phyloP scores from a whole-genome alignment of 1,284 basidiomycete species.

The Volvariella surrecta region DNA sequence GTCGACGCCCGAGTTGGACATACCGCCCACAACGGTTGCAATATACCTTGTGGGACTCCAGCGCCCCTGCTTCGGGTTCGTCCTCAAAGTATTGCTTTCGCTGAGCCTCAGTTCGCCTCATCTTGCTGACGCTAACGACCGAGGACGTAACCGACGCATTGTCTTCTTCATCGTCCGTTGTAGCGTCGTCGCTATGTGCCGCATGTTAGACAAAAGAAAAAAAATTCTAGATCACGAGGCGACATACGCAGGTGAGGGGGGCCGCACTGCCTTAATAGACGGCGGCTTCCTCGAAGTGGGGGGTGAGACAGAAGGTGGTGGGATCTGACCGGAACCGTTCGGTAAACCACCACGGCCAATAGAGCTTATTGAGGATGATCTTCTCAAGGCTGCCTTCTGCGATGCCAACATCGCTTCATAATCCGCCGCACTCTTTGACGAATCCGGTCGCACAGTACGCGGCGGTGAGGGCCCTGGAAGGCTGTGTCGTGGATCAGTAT shows the following conservation, averaged over 20 bases:
- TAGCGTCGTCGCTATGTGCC: slow-evolving; percentile 15
- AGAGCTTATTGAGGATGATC: no score
- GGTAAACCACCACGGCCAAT: no score
- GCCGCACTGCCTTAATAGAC: slow-evolving; percentile 8
- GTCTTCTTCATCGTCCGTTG: slow-evolving; percentile 29
- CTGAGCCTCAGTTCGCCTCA: slow-evolving; percentile 48
- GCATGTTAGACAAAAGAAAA: slow-evolving; percentile 1
- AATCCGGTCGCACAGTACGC: not conserved
- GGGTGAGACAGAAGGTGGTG: no score
- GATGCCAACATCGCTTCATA: no score
- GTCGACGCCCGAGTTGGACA: slow-evolving; percentile 42
- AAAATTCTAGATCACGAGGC: slow-evolving; percentile 12
- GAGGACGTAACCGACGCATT: slow-evolving; percentile 28
- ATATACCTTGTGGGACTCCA: slow-evolving; percentile 44
- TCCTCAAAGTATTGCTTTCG: slow-evolving; percentile 53
- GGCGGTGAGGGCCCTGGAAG: not conserved
- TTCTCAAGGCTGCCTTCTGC: no score
- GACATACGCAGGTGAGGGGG: slow-evolving; percentile 20
- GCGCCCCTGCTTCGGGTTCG: slow-evolving; percentile 42
- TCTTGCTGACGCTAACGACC: slow-evolving; percentile 25
- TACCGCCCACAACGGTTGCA: slow-evolving; percentile 47
- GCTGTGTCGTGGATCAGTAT: not conserved
- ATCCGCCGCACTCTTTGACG: not conserved
- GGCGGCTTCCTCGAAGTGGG: not conserved
- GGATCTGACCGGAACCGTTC: not conserved